Base-by-base conservation (phyloP, 2,329 filamentous ascomycete species). In the Aspergillus ochraceus region DNA sequence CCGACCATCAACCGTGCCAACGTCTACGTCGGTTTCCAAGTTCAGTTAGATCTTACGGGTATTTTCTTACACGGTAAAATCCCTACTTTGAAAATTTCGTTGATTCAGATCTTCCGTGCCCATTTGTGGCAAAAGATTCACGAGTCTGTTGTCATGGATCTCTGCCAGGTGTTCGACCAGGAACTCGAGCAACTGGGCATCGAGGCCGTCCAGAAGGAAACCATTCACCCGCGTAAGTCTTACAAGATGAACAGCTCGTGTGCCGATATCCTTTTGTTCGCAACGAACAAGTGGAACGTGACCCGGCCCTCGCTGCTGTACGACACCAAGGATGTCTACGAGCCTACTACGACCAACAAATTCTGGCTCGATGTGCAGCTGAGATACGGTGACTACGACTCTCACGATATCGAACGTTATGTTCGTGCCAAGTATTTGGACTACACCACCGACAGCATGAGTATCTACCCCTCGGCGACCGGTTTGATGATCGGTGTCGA, bases 211-310 rank as follows among this genome's bases (percentile, higher is more conserved):
- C 95, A 99, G 74, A 99, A 99, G 78, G 95, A 99, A 80, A 98
- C 95, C 0, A 99, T 99, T 60, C 95, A 99, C 81, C 95, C 95
- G 55, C 87, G 95, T 86, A 99, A 99, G 80, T 97, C 92, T 4
- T 99, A 99, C 86, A 99, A 99, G 86, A 99, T 99, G 95, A 99
- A 99, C 83, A 97, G 93, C 71, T 98, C 94, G 59, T 98, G 95
- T 71, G 95, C 96, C 4, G 95, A 99, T 76, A 97, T 99, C 64
- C 84, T 98, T 57, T 85, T 99, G 10, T 99, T 99, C 72, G 94
- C 95, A 42, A 96, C 90, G 65, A 95, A 98, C 81, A 99, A 98
- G 77, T 99, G 96, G 96, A 98, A 96, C 64, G 93, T 99, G 55
- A 97, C 93, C 0, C 85, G 91, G 2, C 96, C 95, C 1, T 98